Evolutionary conservation across 805 yeast genomes (phyloP), one percentile per base, ranked within the genome.

Genomic region (Starmera caribaea): DNA sequence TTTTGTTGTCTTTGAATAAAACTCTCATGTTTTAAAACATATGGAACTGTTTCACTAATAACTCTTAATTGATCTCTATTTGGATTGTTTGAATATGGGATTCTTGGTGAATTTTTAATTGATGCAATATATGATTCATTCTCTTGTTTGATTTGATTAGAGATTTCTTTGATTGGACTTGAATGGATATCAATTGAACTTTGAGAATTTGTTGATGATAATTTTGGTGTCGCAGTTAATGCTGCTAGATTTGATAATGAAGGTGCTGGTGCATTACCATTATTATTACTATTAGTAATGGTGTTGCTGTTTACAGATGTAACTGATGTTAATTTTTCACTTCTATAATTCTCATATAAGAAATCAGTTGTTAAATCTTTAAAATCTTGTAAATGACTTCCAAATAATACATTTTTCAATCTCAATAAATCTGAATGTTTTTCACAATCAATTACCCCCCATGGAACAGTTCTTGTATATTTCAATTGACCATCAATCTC

Each of bases 21-120:
- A 41, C 81, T 72, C 58, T 84, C 90, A 57, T 83, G 90, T 55
- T 85, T 73, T 45, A 84, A 63, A 29, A 82, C 81, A 49, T 84
- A 84, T n/a, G 94, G 94, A 17, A 84, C 85, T 2, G 92, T 84
- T 54, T 82, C 90, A 34, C 88, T 79, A 41, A 84, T 77, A 53
- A 79, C 83, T 54, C 94, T 69, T 47, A 84, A 63, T 59, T 81
- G 84, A 47, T 69, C 69, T 46, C 85, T 73, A 38, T 72, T 72
- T 33, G 64, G 63, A 30, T 60, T 61, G 11, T 62, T 55, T 1
- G 61, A 49, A 37, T 50, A 52, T 30, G 52, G 41, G 14, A 55
- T 33, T 28, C 54, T 59, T 34, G 66, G 61, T 15, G 63, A 63
- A 41, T 21, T 21, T 44, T 58, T 63, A 34, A 62, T 60, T 6